Base-by-base conservation (phyloP, 148 eudicot genomes). In the Vaccinium vitisidaea region DNA sequence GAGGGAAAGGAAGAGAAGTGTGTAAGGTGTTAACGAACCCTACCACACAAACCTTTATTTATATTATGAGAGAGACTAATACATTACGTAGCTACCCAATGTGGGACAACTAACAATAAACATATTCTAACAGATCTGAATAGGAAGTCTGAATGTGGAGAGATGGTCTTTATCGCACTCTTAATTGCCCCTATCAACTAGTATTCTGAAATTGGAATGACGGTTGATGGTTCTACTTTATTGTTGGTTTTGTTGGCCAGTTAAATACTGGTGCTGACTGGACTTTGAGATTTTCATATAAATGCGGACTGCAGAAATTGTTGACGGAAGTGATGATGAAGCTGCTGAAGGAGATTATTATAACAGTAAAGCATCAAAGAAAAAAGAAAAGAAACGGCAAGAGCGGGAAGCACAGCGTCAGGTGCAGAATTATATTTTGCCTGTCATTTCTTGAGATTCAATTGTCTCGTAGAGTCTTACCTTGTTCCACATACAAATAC, bases 371-470 rank as follows among this genome's bases (percentile, higher is more conserved):
- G 93, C 89, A 59, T 88, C 93, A 81, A 94, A 90, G 93, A 96
- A 94, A 87, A 96, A 86, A 88, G 98, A 92, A 83, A 96, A 90
- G 91, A 95, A 90, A 78, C 88, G 97, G 80, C 98, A 96, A 88
- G 99, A 96, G 85, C 90, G 99, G 25, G 97, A 96, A 78, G 99
- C 98, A 30, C 98, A 92, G 86, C 89, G 98, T 19, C 94, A 94
- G 97, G 99, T 95, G 81, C 69, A 36, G 50, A 52, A 25, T 3
- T 19, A 83, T 39, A 39, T 27, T 54, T 81, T 65, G 14, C 71
- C 18, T 76, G 15, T 77, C 50, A 19, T 8, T 77, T 75, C 23
- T 43, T 32, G 11, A 23, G 6, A 19, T 61, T 73, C 80, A 15
- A 46, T 18, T 84, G 27, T 46, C 36, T 52, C 8, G 1, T 43